phyloP scores from a whole-genome alignment of 768 basidiomycete species.

The Lactarius trivialis region DNA sequence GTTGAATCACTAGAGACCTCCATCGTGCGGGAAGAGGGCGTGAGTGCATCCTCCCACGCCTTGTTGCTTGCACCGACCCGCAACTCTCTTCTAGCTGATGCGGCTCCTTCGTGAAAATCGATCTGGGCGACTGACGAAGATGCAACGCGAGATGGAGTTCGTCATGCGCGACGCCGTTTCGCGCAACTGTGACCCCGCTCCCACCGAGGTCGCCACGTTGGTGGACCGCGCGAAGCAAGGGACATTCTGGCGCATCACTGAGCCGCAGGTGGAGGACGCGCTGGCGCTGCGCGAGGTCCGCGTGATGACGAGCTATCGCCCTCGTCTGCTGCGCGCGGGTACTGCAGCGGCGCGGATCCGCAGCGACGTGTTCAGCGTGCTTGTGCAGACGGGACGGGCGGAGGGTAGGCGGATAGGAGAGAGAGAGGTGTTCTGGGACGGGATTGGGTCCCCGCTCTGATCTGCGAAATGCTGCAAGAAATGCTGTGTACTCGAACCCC shows the following conservation, averaged over 20 bases:
- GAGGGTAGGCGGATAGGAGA: neutral
- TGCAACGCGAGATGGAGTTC: neutral
- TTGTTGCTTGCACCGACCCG: neutral
- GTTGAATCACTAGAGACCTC: neutral
- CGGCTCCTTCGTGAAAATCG: neutral
- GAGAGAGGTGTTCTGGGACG: constrained; percentile 8
- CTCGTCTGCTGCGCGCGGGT: neutral
- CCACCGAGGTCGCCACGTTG: neutral
- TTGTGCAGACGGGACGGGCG: neutral
- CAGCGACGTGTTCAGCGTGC: neutral
- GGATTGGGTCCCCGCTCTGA: neutral
- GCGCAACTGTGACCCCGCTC: neutral
- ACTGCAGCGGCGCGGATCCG: neutral
- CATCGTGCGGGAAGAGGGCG: neutral
- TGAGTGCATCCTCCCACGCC: neutral
- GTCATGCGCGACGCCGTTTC: neutral
- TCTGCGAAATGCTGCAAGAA: no score
- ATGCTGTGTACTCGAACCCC: neutral
- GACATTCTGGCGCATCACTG: neutral
- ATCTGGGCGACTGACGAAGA: neutral
- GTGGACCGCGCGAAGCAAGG: neutral
- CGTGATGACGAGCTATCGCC: constrained; percentile 8
- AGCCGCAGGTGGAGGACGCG: neutral
- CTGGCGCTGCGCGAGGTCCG: constrained; percentile 2
- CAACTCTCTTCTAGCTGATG: neutral